Evolutionary conservation across 2,329 filamentous ascomycete genomes (phyloP).

Genomic region (Aspergillus aculeatinus): DNA sequence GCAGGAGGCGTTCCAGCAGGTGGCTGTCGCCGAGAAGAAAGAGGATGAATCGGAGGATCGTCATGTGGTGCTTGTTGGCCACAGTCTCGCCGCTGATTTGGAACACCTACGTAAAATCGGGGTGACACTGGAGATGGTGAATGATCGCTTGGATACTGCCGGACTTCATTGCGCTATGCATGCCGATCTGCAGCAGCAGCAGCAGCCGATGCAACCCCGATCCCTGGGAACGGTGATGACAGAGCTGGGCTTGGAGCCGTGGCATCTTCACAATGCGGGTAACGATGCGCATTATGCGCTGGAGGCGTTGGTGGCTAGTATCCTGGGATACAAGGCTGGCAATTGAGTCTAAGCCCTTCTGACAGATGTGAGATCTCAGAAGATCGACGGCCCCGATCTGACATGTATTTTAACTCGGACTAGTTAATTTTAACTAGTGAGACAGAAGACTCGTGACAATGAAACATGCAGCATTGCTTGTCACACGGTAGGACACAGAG

Average conservation of each 20-base stretch:
- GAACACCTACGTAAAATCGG: conserved; percentile 65
- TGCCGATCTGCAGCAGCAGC: conserved; percentile 51
- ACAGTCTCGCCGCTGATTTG: conserved; percentile 69
- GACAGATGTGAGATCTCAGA: background rate
- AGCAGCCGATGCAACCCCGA: conserved; percentile 55
- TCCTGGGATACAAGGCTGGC: background rate
- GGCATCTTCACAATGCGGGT: conserved; percentile 77
- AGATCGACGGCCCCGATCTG: too few relatives aligned
- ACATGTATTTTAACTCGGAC: too few relatives aligned
- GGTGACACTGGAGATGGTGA: conserved; percentile 52
- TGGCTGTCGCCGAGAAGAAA: background rate
- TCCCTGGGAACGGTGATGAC: conserved; percentile 62
- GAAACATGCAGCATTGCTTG: too few relatives aligned
- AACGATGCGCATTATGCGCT: conserved; percentile 84
- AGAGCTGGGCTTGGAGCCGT: conserved; percentile 62
- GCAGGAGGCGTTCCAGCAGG: conserved; percentile 54
- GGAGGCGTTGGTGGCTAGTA: conserved; percentile 64
- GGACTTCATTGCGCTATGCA: conserved; percentile 58
- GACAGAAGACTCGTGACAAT: too few relatives aligned
- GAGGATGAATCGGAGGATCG: conserved; percentile 35
- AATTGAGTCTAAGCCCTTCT: background rate
- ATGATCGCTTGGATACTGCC: conserved; percentile 71
- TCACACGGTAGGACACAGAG: too few relatives aligned
- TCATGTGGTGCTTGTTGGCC: conserved; percentile 75
- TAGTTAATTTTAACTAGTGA: too few relatives aligned